phyloP scores from a whole-genome alignment of 2,329 filamentous ascomycete genomes.

The Microcera coccophila region DNA sequence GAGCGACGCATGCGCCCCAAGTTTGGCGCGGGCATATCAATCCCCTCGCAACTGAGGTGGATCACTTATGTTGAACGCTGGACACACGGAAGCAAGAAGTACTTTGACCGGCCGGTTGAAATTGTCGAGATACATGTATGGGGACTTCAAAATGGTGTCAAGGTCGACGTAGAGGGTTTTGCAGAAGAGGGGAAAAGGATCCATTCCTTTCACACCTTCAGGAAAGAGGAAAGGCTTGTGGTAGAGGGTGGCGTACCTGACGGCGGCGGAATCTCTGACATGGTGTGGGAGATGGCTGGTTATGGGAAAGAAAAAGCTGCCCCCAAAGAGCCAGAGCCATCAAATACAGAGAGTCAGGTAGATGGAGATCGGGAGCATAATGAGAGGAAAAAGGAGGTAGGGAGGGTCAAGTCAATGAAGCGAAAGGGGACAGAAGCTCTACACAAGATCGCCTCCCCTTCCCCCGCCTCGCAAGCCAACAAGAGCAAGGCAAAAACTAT shows the following conservation, averaged over 20 bases:
- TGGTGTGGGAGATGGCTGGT: slow-evolving; percentile 52
- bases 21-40: slow-evolving; percentile 86
- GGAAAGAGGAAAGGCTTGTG: slow-evolving; percentile 64
- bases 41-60: slow-evolving; percentile 87
- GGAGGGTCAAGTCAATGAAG: slow-evolving; percentile 22
- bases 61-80: slow-evolving; percentile 85
- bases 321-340: slow-evolving; percentile 24
- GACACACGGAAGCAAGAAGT: slow-evolving; percentile 70
- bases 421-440: slow-evolving; percentile 33
- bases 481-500: slow-evolving; percentile 21
- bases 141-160: slow-evolving; percentile 84
- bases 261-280: slow-evolving; percentile 46
- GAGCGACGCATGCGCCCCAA: slow-evolving; percentile 82
- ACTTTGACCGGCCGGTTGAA: slow-evolving; percentile 78
- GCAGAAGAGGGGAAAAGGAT: slow-evolving; percentile 87
- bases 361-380: slow-evolving; percentile 23
- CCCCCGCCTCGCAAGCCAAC: slow-evolving; percentile 16
- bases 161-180: slow-evolving; percentile 79
- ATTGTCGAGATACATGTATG: slow-evolving; percentile 86
- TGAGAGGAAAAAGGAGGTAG: slow-evolving; percentile 8
- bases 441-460: slow-evolving; percentile 26
- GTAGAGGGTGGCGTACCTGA: slow-evolving; percentile 56
- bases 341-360: slow-evolving; percentile 29
- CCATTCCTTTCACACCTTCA: slow-evolving; percentile 77
- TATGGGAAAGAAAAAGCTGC: slow-evolving; percentile 36